Evolutionary conservation across 1,284 basidiomycete genomes (phyloP), one percentile per base, ranked within the genome.

Genomic region (Macrocystidia cucumis): DNA sequence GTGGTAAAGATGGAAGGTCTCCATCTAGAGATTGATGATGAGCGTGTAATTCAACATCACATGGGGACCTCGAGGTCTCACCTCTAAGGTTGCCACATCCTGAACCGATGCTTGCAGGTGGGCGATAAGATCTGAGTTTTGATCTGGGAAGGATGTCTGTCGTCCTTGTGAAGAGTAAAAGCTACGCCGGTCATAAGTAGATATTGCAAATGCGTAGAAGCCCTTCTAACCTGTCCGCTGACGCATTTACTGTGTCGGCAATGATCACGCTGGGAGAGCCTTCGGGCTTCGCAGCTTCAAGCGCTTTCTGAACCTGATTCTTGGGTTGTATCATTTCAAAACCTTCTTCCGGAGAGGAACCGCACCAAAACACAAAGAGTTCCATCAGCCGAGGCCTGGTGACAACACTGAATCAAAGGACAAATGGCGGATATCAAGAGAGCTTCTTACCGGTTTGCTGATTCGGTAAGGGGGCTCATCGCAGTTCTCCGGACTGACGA

Each of bases 151-250:
- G 1, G 81, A 78, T 1, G 85, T 87, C 44, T 76, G 75, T 38
- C 87, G 67, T 25, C 87, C 87, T 60, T 91, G 87, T 9, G 84
- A 86, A 28, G 84, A 84, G 62, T 91, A 90, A 58, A 90, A 90
- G 53, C 83, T 86, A 45, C 11, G 38, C 20, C 35, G 21, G 22
- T 19, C 14, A 32, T n/a, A n/a, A n/a, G n/a, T n/a, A n/a, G n/a
- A n/a, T n/a, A n/a, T n/a, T n/a, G n/a, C n/a, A n/a, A n/a, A n/a
- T 24, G 35, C 12, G 19, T 23, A 13, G 43, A 37, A 34, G 16
- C 9, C 7, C 3, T 29, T 23, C 53, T 31, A 45, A 79, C 82
- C 84, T 86, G 57, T 87, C 83, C 30, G 83, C 74, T 38, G 82
- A 84, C 18, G 83, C 84, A 46, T 86, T 87, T 14, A 78, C 60